Percentiles rank a stretch among this genome's conserved stretches.
phyloP scores from a whole-genome alignment of 2,329 filamentous ascomycete genomes.

The Thermothelomyces thermophilus region DNA sequence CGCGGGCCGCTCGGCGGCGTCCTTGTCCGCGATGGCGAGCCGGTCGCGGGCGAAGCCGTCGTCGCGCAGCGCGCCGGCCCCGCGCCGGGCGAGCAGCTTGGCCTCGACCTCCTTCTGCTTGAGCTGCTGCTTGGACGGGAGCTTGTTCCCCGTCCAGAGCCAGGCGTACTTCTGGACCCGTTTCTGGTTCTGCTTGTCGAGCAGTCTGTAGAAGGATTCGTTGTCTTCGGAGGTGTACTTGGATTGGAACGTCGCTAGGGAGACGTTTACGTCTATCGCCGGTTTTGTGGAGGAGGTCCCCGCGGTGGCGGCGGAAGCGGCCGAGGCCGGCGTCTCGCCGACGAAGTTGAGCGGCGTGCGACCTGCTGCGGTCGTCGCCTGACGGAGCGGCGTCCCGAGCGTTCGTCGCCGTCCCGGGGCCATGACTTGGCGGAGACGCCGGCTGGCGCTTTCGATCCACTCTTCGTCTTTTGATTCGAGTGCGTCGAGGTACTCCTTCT shows the following conservation, averaged over 20 bases:
- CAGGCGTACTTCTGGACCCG: slow-evolving; percentile 78
- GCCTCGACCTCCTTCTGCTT: slow-evolving; percentile 57
- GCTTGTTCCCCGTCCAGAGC: slow-evolving; percentile 83
- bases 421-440: slow-evolving; percentile 69
- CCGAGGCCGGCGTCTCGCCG: slow-evolving; percentile 67
- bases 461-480: slow-evolving; percentile 75
- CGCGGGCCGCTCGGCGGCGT: slow-evolving; percentile 63
- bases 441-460: slow-evolving; percentile 80
- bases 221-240: slow-evolving; percentile 98
- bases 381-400: slow-evolving; percentile 18
- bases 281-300: slow-evolving; percentile 34
- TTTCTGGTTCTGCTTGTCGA: slow-evolving; percentile 86
- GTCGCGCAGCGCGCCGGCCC: slow-evolving; percentile 36
- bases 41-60: slow-evolving; percentile 53
- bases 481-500: slow-evolving; percentile 88
- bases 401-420: slow-evolving; percentile 57
- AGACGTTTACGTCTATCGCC: slow-evolving; percentile 66
- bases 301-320: slow-evolving; percentile 31
- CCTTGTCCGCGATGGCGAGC: slow-evolving; percentile 58
- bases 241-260: slow-evolving; percentile 76
- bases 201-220: slow-evolving; percentile 86
- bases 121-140: slow-evolving; percentile 72
- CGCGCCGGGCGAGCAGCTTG: slow-evolving; percentile 28
- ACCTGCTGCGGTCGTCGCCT: slow-evolving; percentile 27
- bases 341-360: slow-evolving; percentile 60